Conservation (phyloP, 495 filamentous ascomycete genomes). For the Penicillium chermesinum region DNA sequence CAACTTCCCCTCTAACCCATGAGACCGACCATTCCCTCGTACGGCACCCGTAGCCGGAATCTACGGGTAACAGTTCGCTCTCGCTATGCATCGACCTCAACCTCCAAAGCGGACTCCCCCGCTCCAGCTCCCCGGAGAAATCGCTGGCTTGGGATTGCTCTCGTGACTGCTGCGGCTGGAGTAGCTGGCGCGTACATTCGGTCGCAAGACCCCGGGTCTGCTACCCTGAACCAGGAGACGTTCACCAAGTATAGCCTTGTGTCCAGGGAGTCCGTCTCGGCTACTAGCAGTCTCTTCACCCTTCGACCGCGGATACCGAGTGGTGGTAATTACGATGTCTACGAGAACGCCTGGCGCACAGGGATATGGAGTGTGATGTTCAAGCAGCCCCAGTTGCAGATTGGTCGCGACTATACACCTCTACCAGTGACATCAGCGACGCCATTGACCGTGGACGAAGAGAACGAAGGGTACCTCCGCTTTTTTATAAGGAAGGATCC, state of each 20-base stretch:
- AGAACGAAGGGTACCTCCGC: slow-evolving; percentile 40
- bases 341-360: slow-evolving; percentile 48
- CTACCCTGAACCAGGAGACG: slow-evolving; percentile 45
- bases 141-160: slow-evolving; percentile 32
- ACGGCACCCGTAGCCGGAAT: slow-evolving; percentile 13
- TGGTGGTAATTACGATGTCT: slow-evolving; percentile 37
- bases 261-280: slow-evolving; percentile 62
- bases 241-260: slow-evolving; percentile 67
- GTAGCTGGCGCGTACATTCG: slow-evolving; percentile 36
- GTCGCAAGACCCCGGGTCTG: slow-evolving; percentile 21
- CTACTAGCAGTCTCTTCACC: slow-evolving; percentile 70
- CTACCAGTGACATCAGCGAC: slow-evolving; percentile 50
- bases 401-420: slow-evolving; percentile 84
- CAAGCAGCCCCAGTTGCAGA: slow-evolving; percentile 89
- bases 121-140: slow-evolving; percentile 18
- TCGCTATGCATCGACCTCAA: slow-evolving; percentile 22
- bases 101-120: slow-evolving; percentile 2
- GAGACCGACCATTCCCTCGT: slow-evolving; percentile 18
- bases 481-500: slow-evolving; percentile 53
- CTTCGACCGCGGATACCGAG: slow-evolving; percentile 46
- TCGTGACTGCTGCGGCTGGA: slow-evolving; percentile 32
- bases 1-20: slow-evolving; percentile 16
- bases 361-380: slow-evolving; percentile 85
- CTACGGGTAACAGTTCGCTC: slow-evolving; percentile 8
- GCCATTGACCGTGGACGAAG: slow-evolving; percentile 24